phyloP scores from a whole-genome alignment of 176 grass and related monocot species.

The maize (Zea mays) region DNA sequence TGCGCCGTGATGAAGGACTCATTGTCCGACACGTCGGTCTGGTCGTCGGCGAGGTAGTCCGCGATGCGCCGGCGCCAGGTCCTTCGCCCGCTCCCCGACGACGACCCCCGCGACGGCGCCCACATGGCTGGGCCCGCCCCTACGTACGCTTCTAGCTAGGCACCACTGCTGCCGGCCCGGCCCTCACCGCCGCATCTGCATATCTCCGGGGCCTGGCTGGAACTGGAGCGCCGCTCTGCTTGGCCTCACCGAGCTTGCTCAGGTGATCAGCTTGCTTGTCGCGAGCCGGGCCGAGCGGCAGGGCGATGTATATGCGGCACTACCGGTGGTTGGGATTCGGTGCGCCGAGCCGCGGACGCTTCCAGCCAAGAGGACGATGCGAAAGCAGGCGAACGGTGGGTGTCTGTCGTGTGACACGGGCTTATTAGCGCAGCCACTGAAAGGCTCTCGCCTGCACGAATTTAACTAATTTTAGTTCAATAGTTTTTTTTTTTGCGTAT shows the following conservation, averaged over 20 bases:
- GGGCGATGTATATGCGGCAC: constrained; percentile 17
- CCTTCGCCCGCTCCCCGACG: constrained; percentile 45
- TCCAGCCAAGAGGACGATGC: constrained; percentile 17
- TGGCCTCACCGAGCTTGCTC: not conserved
- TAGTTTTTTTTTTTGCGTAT: not conserved
- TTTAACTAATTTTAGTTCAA: not conserved
- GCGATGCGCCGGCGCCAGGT: constrained; percentile 58
- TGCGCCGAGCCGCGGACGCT: constrained; percentile 24
- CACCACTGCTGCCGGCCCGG: not conserved
- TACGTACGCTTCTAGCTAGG: not conserved
- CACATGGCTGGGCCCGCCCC: constrained; percentile 26
- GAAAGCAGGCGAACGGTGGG: constrained; percentile 39
- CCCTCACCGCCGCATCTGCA: not conserved
- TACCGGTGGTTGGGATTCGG: constrained; percentile 47
- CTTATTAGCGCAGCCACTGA: not conserved
- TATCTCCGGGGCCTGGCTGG: not conserved
- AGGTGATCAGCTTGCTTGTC: not conserved
- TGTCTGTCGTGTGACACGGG: constrained; percentile 32
- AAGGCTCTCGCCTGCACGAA: not conserved
- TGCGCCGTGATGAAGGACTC: constrained; percentile 60
- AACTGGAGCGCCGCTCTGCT: constrained; percentile 8
- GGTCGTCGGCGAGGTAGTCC: constrained; percentile 68
- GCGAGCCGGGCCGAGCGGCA: not conserved
- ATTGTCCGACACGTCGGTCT: constrained; percentile 59
- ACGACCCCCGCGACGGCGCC: constrained; percentile 46